These are phyloP conservation scores for Ganoderma resinaceum DNA, from an alignment of 1,284 basidiomycete genomes.

Conservation along the genomic window DNA sequence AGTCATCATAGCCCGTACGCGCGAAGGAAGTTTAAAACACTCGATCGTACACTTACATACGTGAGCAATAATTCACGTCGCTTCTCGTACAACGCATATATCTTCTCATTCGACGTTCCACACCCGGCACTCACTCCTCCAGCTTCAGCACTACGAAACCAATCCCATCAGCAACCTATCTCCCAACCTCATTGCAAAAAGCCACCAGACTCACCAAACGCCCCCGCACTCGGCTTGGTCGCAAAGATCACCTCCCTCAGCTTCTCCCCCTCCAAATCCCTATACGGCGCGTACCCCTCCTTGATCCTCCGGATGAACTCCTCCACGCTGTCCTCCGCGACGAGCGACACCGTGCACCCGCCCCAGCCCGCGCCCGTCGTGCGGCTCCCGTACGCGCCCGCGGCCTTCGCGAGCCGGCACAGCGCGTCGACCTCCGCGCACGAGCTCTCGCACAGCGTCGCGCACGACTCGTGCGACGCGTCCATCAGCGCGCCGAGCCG, in stretches of 20 bases:
- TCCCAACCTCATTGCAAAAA: background rate
- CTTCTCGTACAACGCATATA: background rate
- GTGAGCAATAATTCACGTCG: background rate
- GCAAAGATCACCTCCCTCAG: slow-evolving; percentile 80
- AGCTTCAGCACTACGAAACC: background rate
- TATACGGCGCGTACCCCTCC: slow-evolving; percentile 68
- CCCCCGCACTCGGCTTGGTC: slow-evolving; percentile 86
- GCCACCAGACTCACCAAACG: slow-evolving; percentile 65
- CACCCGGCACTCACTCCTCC: background rate
- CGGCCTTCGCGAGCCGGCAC: slow-evolving; percentile 61
- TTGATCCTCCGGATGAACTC: slow-evolving; percentile 73
- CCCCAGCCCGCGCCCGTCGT: slow-evolving; percentile 92
- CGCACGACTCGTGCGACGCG: slow-evolving; percentile 76
- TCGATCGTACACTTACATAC: background rate
- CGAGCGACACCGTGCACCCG: slow-evolving; percentile 86
- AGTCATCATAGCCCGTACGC: no score
- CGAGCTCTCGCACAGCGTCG: slow-evolving; percentile 77
- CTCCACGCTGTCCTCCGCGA: slow-evolving; percentile 71
- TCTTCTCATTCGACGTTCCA: background rate
- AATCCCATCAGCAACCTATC: background rate
- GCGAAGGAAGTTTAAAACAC: background rate
- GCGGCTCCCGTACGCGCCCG: slow-evolving; percentile 81
- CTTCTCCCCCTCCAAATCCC: slow-evolving; percentile 62
- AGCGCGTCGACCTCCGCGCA: slow-evolving; percentile 81
- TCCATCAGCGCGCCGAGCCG: slow-evolving; percentile 81